Evolutionary conservation across 768 basidiomycete species (phyloP).

Genomic region (Dentipellis sp.): DNA sequence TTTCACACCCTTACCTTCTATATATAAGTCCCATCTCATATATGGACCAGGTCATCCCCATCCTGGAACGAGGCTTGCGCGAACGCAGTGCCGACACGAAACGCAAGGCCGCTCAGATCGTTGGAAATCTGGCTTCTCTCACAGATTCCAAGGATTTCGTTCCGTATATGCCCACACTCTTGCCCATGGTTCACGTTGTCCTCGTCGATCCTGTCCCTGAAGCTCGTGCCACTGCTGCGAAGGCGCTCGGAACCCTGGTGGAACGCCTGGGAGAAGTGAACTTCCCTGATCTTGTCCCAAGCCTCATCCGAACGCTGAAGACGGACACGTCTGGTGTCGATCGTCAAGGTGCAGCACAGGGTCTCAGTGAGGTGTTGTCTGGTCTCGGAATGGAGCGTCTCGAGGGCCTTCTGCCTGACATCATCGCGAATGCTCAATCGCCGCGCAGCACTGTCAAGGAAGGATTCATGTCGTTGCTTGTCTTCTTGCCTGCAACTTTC

Average conservation of each 20-base stretch:
- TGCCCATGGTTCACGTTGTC: constrained; percentile 88
- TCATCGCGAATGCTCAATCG: constrained; percentile 85
- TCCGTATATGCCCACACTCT: constrained; percentile 80
- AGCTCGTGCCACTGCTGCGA: constrained; percentile 94
- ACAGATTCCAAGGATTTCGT: constrained; percentile 90
- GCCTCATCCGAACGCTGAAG: constrained; percentile 78
- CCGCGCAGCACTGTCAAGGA: constrained; percentile 88
- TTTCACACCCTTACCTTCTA: constrained; percentile 4
- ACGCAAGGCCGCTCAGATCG: constrained; percentile 92
- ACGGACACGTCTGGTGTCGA: constrained; percentile 93
- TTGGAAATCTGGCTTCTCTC: constrained; percentile 90
- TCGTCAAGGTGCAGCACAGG: constrained; percentile 96
- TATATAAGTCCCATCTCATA: constrained; percentile 3
- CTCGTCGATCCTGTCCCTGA: constrained; percentile 97
- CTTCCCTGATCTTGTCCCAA: constrained; percentile 95
- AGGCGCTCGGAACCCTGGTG: constrained; percentile 92
- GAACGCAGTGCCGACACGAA: constrained; percentile 93
- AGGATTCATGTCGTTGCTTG: constrained; percentile 96
- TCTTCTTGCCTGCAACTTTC: constrained; percentile 93
- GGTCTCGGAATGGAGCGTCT: constrained; percentile 97
- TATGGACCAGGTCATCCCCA: constrained; percentile 70
- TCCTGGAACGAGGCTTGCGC: constrained; percentile 85
- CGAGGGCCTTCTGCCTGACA: constrained; percentile 89
- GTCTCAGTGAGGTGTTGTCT: constrained; percentile 88
- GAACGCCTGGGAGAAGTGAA: constrained; percentile 90